Base-by-base conservation (phyloP, 139 green algal genomes). In the Coelastrella sp. region DNA sequence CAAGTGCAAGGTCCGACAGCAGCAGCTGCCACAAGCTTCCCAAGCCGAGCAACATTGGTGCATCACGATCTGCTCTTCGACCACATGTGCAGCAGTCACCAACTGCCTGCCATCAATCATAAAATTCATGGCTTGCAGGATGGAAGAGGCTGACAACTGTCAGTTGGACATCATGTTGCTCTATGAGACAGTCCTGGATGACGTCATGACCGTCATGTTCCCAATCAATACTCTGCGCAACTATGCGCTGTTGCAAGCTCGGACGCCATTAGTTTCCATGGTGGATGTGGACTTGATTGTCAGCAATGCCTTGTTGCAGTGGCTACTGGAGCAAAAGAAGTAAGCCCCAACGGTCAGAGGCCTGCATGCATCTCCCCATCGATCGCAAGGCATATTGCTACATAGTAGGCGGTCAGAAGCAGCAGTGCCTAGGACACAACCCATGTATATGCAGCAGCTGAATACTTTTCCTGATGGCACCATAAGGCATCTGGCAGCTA, bases 141-240 rank as follows among this genome's bases (percentile, higher is more conserved):
- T 87, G 66, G 83, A 90, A 35, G 60, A 83, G 0, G 64, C 48
- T 27, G 64, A 78, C 23, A 69, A 71, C 60, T 91, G 88, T 64
- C 53, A 83, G 35, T 81, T 91, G 38, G 83, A 85, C 21, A 67
- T 86, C 15, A 78, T 89, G 85, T 81, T 92, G 81, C 64, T 92
- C 69, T 88, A 84, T 38, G 89, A 92, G 85, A 62, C 66, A 13
- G 74, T 90, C 23, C 13, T 81, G 6, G 89, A 89, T 48, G 73
- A 83, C 3, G 43, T 88, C 35, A 82, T 93, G 87, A 21, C 17
- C 11, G 37, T 57, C 5, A 63, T 93, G 68, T 84, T 93, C 51
- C 90, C 90, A 60, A 91, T 93, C 86, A 93, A 93, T 41, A 80
- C 60, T 2, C 75, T 93, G 75, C 74, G 90, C 19, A 91, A 93